Percentiles rank a stretch among this genome's conserved stretches.
These are phyloP conservation scores for Saturnispora besseyi DNA, from an alignment of 805 yeast species.

Conservation along the genomic window DNA sequence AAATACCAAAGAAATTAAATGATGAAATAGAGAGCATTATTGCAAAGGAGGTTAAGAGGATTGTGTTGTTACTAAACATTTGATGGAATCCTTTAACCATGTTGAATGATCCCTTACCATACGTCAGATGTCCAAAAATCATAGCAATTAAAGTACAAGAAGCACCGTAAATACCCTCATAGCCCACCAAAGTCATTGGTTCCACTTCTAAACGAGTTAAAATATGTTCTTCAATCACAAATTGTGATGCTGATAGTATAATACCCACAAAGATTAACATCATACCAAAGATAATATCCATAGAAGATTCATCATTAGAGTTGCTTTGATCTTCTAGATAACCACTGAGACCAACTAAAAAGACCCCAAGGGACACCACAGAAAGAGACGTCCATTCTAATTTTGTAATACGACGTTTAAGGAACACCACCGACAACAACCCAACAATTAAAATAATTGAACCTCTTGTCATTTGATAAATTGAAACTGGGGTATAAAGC, in stretches of 20 bases:
- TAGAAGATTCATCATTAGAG: background rate
- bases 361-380: conserved; percentile 61
- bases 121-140: conserved; percentile 33
- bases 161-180: conserved; percentile 64
- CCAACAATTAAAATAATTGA: conserved; percentile 72
- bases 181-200: conserved; percentile 61
- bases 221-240: conserved; percentile 69
- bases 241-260: conserved; percentile 64
- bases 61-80: conserved; percentile 33
- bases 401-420: conserved; percentile 44
- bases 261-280: conserved; percentile 50
- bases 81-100: conserved; percentile 40
- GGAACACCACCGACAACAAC: conserved; percentile 52
- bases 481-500: conserved; percentile 64
- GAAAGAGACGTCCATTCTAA: conserved; percentile 60
- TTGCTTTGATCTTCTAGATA: conserved; percentile 22
- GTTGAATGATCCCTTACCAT: conserved; percentile 50
- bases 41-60: conserved; percentile 46
- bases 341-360: conserved; percentile 67
- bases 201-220: conserved; percentile 42
- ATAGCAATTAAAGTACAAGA: conserved; percentile 36
- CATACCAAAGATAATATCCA: conserved; percentile 45
- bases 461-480: conserved; percentile 83
- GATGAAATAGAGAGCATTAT: conserved; percentile 66
- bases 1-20: conserved; percentile 67